These are phyloP conservation scores for Leptosphaerulina australis DNA, from an alignment of 2,329 filamentous ascomycete species.

Conservation along the genomic window DNA sequence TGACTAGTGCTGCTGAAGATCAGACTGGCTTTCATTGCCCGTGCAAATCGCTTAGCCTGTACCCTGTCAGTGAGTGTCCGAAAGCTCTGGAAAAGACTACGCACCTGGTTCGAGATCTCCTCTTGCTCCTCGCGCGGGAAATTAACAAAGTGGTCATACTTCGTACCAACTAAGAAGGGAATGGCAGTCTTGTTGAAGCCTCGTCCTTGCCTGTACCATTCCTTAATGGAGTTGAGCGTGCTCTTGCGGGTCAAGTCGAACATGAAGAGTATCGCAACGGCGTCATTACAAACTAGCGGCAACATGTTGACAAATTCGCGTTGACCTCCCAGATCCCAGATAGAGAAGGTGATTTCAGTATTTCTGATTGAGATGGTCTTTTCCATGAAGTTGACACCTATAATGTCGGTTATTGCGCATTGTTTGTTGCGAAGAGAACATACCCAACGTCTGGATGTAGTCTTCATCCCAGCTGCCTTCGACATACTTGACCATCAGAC, in stretches of 20 bases:
- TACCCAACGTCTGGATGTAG: conserved; percentile 95
- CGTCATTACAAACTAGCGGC: conserved; percentile 98
- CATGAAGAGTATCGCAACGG: conserved; percentile 99
- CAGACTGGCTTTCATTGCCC: conserved; percentile 95
- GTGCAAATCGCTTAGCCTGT: conserved; percentile 91
- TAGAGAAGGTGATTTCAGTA: conserved; percentile 99
- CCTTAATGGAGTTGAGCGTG: conserved; percentile 98
- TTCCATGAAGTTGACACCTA: conserved; percentile 99
- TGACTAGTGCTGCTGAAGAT: conserved; percentile 99
- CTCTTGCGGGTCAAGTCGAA: conserved; percentile 98
- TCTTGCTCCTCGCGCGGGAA: conserved; percentile 97
- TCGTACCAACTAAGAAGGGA: conserved; percentile 93
- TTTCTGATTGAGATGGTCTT: conserved; percentile 99
- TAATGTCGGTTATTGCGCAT: conserved; percentile 22
- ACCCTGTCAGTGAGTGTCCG: conserved; percentile 8
- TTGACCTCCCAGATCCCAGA: conserved; percentile 98
- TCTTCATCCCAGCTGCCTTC: conserved; percentile 99
- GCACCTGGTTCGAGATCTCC: conserved; percentile 94
- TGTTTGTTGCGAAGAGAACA: conserved; percentile 22
- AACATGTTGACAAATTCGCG: conserved; percentile 99
- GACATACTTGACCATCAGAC: conserved; percentile 99
- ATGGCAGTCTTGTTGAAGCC: conserved; percentile 99
- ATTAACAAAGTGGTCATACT: conserved; percentile 99
- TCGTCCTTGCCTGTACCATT: conserved; percentile 97
- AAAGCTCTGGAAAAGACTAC: background rate